Base-by-base conservation (phyloP, 2,329 filamentous ascomycete species). In the Daldinia sp. region DNA sequence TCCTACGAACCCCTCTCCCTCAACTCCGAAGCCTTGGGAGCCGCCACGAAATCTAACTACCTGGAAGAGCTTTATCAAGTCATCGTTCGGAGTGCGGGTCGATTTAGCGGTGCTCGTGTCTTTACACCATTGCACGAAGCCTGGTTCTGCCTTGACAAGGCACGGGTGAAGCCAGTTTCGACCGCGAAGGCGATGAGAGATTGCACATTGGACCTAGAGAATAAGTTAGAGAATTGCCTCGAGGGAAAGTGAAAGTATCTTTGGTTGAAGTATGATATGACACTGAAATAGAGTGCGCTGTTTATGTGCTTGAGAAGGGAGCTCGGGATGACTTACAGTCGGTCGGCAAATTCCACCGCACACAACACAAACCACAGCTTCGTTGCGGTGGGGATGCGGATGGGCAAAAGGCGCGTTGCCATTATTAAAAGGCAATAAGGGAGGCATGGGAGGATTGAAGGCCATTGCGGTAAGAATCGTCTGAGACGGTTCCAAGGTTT, bases 321-420 rank as follows among this genome's bases (percentile, higher is more conserved):
- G 18, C 20, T 18, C 4, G 55, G n/a, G 39, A 18, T 12, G 15
- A 69, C 68, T 57, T 65, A 67, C 60, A 0, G 62, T 71, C 18
- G 61, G 59, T 18, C 58, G 67, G 54, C 68, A 74, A 13, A 72
- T 28, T 13, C 59, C 70, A n/a, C 74, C 73, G 23, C 74, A 75
- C 4, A 73, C 61, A 5, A 72, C 72, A 46, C 74, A 75, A 7
- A 71, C 59, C 4, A 74, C 67, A 6, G 18, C 15, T 4, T 57
- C 12, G 23, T 72, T 18, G 30, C 37, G 20, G 41, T 13, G 1
- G 10, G 42, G 20, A 46, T 44, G 20, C 15, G 15, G 5, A 41
- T 48, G 6, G 20, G 3, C 1, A 50, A 10, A 28, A 3, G 15
- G n/a, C 2, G 3, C 5, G 28, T 4, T 3, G 30, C 30, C 33